Evolutionary conservation across 2,329 filamentous ascomycete species (phyloP), one percentile per base, ranked within the genome.

Genomic region (Hypoxylon sp.): DNA sequence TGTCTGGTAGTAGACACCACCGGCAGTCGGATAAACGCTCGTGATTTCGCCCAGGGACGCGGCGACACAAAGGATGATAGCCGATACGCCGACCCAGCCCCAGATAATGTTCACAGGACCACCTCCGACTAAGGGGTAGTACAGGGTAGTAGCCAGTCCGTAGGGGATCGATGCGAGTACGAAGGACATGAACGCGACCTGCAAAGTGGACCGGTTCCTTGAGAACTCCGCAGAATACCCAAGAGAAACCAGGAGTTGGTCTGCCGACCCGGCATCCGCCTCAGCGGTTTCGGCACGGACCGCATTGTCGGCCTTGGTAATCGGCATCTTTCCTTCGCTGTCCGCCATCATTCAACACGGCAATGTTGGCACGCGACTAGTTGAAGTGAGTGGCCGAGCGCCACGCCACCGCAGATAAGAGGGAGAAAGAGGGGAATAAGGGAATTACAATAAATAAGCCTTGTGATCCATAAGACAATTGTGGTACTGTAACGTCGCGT

Each of bases 1-100:
- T 5, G 91, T 90, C 81, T 93, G 91, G 79, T 93, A 93, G 82
- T 94, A 94, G 60, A 93, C 91, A 77, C 91, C 91, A 75, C 91
- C 91, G 56, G 90, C 89, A n/a, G 91, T 93, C 22, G 91, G 91
- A 75, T 91, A 93, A 42, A 92, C 89, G 73, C 89, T 91, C 66
- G 91, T 92, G 76, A 94, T 92, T 81, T 94, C 91, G 71, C 89
- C 90, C 31, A 93, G 85, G 20, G 90, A 92, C 2, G 87, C 82
- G 31, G 91, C 91, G 33, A 94, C 90, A 78, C 90, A 92, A 73
- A 92, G 79, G 73, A 92, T 91, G 78, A 93, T 91, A 64, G 86
- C 71, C n/a, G 89, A 91, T 37, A 93, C 89, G 46, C 82, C 81
- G 33, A 92, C 80, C 89, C 91, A 92, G 46, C 90, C 91, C 90